Percentiles rank a stretch among this genome's conserved stretches.
phyloP scores from a whole-genome alignment of 106 monocot genomes.

The Iris macrosiphon region DNA sequence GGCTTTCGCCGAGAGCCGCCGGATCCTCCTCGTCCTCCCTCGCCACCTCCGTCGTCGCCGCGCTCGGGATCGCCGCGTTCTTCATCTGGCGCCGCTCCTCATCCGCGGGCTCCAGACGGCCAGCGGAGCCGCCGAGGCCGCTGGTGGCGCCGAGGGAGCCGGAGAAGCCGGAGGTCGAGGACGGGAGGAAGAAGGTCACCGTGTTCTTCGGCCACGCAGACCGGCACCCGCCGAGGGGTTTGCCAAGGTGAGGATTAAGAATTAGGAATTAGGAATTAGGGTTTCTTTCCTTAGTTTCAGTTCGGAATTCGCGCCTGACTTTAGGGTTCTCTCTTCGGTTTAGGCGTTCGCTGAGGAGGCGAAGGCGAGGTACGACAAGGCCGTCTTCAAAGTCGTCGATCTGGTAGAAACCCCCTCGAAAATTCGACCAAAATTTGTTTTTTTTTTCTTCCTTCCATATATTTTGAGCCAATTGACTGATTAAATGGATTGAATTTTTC shows the following conservation, averaged over 20 bases:
- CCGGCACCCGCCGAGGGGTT: constrained; percentile 40
- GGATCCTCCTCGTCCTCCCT: constrained; percentile 1
- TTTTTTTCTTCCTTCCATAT: too few relatives aligned
- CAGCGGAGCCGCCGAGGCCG: constrained; percentile 30
- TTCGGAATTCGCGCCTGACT: not conserved
- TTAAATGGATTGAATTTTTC: not conserved
- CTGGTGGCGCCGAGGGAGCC: constrained; percentile 22
- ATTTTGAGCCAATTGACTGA: too few relatives aligned
- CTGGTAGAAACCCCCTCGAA: constrained; percentile 27
- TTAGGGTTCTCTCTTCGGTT: not conserved
- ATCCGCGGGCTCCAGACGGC: constrained; percentile 9
- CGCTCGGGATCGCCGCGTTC: constrained; percentile 1
- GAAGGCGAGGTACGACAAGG: constrained; percentile 63
- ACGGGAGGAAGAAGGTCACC: constrained; percentile 72
- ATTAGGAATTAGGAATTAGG: not conserved
- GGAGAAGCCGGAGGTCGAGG: constrained; percentile 53
- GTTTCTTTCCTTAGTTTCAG: not conserved
- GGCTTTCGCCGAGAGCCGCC: constrained; percentile 1
- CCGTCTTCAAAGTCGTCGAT: constrained; percentile 54
- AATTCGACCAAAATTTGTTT: constrained; percentile 5
- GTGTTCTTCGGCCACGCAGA: constrained; percentile 97
- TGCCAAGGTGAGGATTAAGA: constrained; percentile 68
- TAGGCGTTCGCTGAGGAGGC: constrained; percentile 50
- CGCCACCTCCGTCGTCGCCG: constrained; percentile 3
- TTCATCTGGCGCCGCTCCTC: constrained; percentile 2